Conservation (phyloP, 768 basidiomycete species). For the Boletus sp. region DNA sequence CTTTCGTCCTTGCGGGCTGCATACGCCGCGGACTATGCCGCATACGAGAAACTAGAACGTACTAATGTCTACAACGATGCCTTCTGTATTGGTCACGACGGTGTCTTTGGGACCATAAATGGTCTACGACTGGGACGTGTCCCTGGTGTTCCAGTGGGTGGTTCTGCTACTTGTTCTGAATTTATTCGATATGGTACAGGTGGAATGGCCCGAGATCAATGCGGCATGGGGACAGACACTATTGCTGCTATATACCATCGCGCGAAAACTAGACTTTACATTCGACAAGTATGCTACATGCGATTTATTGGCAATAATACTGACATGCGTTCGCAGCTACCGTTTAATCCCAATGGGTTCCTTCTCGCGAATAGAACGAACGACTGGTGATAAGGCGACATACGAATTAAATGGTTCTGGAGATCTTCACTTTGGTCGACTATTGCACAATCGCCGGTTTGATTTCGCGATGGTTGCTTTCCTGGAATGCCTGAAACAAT, state of each 20-base stretch:
- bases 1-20: slow-evolving; percentile 72
- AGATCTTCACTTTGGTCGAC: slow-evolving; percentile 81
- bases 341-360: slow-evolving; percentile 92
- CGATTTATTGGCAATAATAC: neutral
- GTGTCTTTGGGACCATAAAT: slow-evolving; percentile 97
- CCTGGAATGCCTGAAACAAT: slow-evolving; percentile 89
- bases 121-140: slow-evolving; percentile 89
- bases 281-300: slow-evolving; percentile 69
- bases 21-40: slow-evolving; percentile 72
- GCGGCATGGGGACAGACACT: slow-evolving; percentile 98
- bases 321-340: slow-evolving; percentile 53
- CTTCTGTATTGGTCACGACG: slow-evolving; percentile 93
- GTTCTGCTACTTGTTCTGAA: neutral
- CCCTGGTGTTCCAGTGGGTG: slow-evolving; percentile 71
- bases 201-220: slow-evolving; percentile 99
- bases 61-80: slow-evolving; percentile 97
- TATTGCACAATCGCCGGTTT: slow-evolving; percentile 93
- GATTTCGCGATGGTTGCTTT: slow-evolving; percentile 96
- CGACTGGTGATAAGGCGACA: slow-evolving; percentile 72
- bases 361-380: slow-evolving; percentile 88
- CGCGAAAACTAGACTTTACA: slow-evolving; percentile 84
- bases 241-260: slow-evolving; percentile 87
- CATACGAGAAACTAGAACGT: slow-evolving; percentile 80
- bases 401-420: slow-evolving; percentile 96
- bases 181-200: slow-evolving; percentile 43